Conservation (phyloP, 2,329 filamentous ascomycete species). For the Clonostachys chloroleuca region DNA sequence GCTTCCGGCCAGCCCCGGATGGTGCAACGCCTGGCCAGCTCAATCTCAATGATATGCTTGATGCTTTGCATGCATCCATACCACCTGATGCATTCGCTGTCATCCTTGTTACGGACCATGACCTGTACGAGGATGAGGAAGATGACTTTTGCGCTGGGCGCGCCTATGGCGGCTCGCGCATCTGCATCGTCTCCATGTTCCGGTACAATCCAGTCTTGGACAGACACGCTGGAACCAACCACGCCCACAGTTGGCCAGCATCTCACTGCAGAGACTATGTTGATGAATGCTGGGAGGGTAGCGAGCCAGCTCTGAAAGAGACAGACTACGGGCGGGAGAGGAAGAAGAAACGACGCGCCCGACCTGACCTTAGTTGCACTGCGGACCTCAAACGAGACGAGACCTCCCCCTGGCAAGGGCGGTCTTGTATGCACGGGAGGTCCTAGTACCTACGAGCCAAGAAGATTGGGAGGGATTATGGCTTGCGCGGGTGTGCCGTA, state of each 20-base stretch:
- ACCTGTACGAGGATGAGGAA: constrained; percentile 61
- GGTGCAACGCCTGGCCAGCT: constrained; percentile 43
- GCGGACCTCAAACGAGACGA: neutral
- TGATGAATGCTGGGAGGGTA: constrained; percentile 10
- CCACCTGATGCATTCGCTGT: constrained; percentile 56
- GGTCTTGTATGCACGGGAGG: constrained; percentile 15
- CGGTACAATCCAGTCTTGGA: constrained; percentile 54
- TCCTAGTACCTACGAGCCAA: constrained; percentile 11
- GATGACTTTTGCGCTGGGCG: constrained; percentile 65
- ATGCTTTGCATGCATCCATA: constrained; percentile 46
- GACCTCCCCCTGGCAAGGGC: constrained; percentile 5
- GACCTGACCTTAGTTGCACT: neutral
- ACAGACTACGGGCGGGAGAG: constrained; percentile 5
- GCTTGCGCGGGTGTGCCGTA: constrained; percentile 52
- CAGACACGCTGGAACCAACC: constrained; percentile 27
- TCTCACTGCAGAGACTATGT: constrained; percentile 55
- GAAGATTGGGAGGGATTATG: constrained; percentile 38
- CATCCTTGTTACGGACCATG: constrained; percentile 53
- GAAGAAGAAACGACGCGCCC: neutral
- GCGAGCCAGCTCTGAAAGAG: neutral
- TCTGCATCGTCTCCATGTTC: constrained; percentile 57
- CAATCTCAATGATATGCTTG: constrained; percentile 57
- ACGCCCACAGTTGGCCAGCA: constrained; percentile 57
- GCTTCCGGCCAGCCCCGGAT: constrained; percentile 42
- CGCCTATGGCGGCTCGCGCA: constrained; percentile 59